Base-by-base conservation (phyloP, 257 asterid species). In the Salvia miltiorrhiza region DNA sequence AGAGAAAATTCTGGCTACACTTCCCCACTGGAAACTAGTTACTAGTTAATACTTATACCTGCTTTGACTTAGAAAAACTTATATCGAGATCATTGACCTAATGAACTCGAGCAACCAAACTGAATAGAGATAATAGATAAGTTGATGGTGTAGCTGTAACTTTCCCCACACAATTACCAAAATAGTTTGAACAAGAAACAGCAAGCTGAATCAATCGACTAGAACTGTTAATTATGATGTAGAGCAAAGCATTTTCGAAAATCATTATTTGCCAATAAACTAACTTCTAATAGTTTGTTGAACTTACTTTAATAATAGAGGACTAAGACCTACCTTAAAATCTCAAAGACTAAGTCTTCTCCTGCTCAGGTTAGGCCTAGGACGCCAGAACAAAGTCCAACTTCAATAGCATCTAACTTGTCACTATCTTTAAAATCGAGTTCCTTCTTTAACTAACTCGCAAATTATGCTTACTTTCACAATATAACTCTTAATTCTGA, bases 81-180 rank as follows among this genome's bases (percentile, higher is more conserved):
- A 58, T 32, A 35, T 24, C 59, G 23, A 66, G 47, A 71, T 60
- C 32, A 66, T 11, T 35, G 76, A 70, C 76, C 10, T 43, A 44
- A 62, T 40, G 52, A 47, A 52, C 35, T 52, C 52, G 23, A 45
- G 9, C 43, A 9, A 20, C 30, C 43, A 44, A 35, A 63, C 64
- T 33, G n/a, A 39, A 63, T 58, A 26, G 20, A 41, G 67, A 75
- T 13, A 50, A 65, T 50, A 41, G 23, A 60, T 39, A 32, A 56
- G 58, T 53, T 59, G 32, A 26, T 37, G 58, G 35, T 19, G 19
- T 17, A 58, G 32, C 26, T 39, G 11, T 9, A 72, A 7, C 37
- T 55, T 65, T 54, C 71, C 14, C 30, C 71, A 23, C 33, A 28
- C 35, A 61, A 33, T 63, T 30, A 24, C 32, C 44, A 12, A 61